Conservation (phyloP, 2,329 filamentous ascomycete species). For the Sporothrix pseudoabietina region DNA sequence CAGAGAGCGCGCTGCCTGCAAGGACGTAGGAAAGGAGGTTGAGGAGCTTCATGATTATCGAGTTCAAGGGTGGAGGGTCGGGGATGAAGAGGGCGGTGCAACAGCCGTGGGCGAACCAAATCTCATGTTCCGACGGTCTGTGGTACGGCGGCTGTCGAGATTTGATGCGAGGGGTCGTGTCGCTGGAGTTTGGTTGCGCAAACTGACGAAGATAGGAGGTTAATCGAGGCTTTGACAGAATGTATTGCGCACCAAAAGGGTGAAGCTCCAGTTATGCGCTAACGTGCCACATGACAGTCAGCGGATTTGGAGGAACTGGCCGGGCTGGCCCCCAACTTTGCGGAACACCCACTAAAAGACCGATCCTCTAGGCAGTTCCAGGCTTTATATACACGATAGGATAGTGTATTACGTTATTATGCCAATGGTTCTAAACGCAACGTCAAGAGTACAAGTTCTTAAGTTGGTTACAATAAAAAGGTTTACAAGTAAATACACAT, state of each 20-base stretch:
- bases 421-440: background rate
- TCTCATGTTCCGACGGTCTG: background rate
- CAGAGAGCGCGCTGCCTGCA: background rate
- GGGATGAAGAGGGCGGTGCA: background rate
- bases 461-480: background rate
- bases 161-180: background rate
- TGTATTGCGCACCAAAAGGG: constrained; percentile 13
- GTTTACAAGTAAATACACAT: background rate
- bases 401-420: background rate
- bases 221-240: background rate
- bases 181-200: constrained; percentile 1
- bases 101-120: background rate
- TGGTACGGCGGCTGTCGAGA: background rate
- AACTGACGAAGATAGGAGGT: constrained; percentile 13
- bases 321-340: background rate
- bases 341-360: background rate
- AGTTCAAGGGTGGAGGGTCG: too few species aligned
- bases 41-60: constrained; percentile 25
- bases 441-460: too few species aligned
- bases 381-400: background rate
- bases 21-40: constrained; percentile 26
- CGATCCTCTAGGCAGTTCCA: background rate
- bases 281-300: constrained; percentile 4
- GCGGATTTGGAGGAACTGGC: background rate
- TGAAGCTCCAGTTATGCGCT: constrained; percentile 17